A percentile compares a stretch with the other conserved stretches of the same genome.
Conservation (phyloP, 2,329 filamentous ascomycete genomes). For the Nakataea oryzae region DNA sequence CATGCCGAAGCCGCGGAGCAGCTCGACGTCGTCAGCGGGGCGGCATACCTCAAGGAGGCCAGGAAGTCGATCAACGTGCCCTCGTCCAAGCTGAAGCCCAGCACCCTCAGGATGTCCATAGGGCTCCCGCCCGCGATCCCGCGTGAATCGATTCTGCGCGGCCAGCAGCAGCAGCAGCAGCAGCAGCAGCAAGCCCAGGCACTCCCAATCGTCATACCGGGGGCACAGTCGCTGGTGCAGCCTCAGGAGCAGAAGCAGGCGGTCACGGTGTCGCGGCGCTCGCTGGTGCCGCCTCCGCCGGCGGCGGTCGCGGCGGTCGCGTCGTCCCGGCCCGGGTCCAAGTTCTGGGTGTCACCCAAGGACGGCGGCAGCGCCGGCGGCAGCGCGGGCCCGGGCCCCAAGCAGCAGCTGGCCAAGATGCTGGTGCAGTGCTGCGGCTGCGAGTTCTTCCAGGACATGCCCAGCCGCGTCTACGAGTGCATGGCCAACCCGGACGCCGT, state of each 20-base stretch:
- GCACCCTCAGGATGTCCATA: background rate
- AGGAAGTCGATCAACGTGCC: constrained; percentile 1
- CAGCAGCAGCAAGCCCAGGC: constrained; percentile 2
- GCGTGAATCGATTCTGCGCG: background rate
- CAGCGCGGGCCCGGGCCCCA: constrained; percentile 20
- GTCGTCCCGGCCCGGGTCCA: background rate
- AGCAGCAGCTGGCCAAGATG: constrained; percentile 42
- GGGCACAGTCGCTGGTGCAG: background rate
- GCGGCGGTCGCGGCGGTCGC: no score
- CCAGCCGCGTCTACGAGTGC: constrained; percentile 51
- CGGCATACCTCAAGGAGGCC: constrained; percentile 3
- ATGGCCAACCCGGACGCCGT: constrained; percentile 50
- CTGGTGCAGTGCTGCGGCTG: constrained; percentile 56
- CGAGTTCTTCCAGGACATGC: constrained; percentile 56
- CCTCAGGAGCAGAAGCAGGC: background rate
- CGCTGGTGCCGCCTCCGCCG: background rate
- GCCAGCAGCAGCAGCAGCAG: constrained; percentile 3
- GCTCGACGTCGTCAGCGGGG: background rate
- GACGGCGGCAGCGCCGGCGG: constrained; percentile 7
- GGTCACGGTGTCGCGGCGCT: constrained; percentile 1
- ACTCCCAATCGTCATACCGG: background rate
- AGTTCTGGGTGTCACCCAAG: background rate
- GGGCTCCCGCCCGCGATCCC: background rate
- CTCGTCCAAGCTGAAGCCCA: background rate
- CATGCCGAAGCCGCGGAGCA: background rate